Evolutionary conservation across 148 eudicot genomes (phyloP).

Genomic region (Mesembryanthemum crystallinum): DNA sequence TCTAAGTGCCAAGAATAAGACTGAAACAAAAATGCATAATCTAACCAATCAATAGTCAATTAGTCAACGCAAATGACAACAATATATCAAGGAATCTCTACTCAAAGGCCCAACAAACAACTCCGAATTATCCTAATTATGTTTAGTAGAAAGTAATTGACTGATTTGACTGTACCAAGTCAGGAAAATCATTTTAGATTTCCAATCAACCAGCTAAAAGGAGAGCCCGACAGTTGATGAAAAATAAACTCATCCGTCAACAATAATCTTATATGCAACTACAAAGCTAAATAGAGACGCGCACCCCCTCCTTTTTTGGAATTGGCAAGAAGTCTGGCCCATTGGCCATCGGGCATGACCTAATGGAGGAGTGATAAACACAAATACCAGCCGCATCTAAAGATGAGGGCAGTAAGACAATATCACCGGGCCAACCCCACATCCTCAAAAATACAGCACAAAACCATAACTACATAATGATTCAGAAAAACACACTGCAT

Average conservation of each 20-base stretch:
- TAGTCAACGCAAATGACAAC: slow-evolving; percentile 11
- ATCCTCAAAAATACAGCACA: neutral
- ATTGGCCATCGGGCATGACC: too few relatives aligned
- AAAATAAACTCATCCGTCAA: neutral
- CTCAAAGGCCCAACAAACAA: slow-evolving; percentile 1
- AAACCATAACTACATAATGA: neutral
- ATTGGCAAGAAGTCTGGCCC: too few relatives aligned
- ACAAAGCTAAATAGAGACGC: neutral
- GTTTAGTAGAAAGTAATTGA: neutral
- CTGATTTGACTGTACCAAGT: neutral
- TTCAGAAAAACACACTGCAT: neutral
- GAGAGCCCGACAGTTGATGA: neutral
- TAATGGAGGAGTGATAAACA: too few relatives aligned
- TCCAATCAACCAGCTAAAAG: neutral
- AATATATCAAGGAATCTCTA: neutral
- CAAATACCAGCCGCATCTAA: too few relatives aligned
- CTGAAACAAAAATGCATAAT: slow-evolving; percentile 37
- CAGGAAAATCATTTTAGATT: neutral
- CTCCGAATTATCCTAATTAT: neutral
- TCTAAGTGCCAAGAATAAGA: slow-evolving; percentile 46
- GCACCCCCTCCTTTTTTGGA: neutral
- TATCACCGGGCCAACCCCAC: neutral
- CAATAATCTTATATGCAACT: neutral
- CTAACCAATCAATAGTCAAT: slow-evolving; percentile 9
- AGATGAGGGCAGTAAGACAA: neutral